Evolutionary conservation across 306 rosid genomes (phyloP).

Genomic region (Trifolium pratense): DNA sequence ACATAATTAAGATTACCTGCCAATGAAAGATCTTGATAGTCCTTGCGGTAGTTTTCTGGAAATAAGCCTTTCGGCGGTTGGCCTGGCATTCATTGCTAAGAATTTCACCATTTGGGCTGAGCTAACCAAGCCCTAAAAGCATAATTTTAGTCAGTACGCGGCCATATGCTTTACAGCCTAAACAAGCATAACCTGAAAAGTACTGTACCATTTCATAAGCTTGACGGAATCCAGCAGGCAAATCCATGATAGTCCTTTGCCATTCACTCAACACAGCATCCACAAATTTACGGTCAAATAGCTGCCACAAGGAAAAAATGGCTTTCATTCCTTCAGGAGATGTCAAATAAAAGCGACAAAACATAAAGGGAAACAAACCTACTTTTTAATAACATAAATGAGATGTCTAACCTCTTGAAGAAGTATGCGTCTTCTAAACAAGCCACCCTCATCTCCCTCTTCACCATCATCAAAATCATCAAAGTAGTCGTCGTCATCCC

Average conservation of each 20-base stretch:
- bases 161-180: conserved; percentile 35
- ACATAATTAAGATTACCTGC: conserved; percentile 70
- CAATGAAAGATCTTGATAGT: conserved; percentile 89
- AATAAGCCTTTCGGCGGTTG: conserved; percentile 79
- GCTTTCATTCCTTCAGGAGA: conserved; percentile 27
- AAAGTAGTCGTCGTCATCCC: conserved; percentile 94
- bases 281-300: conserved; percentile 92
- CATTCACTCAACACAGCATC: conserved; percentile 95
- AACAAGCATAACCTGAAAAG: conserved; percentile 33
- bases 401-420: conserved; percentile 82
- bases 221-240: conserved; percentile 98
- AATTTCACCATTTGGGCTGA: conserved; percentile 94
- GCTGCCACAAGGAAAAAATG: conserved; percentile 58
- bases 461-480: conserved; percentile 98
- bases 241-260: conserved; percentile 93
- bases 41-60: conserved; percentile 78
- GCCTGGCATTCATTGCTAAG: conserved; percentile 90
- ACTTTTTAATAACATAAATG: conserved; percentile 5
- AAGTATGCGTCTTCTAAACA: conserved; percentile 82
- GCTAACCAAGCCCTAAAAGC: conserved; percentile 89
- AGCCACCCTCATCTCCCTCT: conserved; percentile 96
- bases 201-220: conserved; percentile 89
- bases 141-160: conserved; percentile 46
- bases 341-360: conserved; percentile 36
- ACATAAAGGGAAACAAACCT: not conserved